Percentiles rank a stretch among this genome's conserved stretches.
These are phyloP conservation scores for Neurospora pannonica DNA, from an alignment of 495 filamentous ascomycete genomes.

Conservation along the genomic window DNA sequence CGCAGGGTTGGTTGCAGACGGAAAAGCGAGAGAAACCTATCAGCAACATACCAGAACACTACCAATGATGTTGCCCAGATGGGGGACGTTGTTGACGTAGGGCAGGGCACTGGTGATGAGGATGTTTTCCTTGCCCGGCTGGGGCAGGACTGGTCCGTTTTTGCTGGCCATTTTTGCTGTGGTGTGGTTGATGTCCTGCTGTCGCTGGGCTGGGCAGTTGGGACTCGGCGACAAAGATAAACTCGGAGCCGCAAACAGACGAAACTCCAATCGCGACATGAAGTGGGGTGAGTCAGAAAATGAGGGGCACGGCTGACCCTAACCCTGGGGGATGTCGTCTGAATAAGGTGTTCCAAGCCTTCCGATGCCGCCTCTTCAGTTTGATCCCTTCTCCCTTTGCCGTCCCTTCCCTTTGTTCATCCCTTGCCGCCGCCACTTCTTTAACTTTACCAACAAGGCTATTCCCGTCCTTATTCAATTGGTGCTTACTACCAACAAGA, in stretches of 20 bases:
- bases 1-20: neutral
- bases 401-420: neutral
- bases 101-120: constrained; percentile 61
- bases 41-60: constrained; percentile 52
- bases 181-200: neutral
- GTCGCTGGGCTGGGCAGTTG: neutral
- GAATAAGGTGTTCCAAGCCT: neutral
- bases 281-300: neutral
- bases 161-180: neutral
- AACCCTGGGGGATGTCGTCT: neutral
- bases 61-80: constrained; percentile 89
- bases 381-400: neutral
- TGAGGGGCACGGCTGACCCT: neutral
- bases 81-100: constrained; percentile 95
- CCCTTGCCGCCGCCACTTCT: neutral
- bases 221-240: neutral
- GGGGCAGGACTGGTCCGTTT: constrained; percentile 25
- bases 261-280: neutral
- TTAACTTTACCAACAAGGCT: neutral
- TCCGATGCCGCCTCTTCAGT: neutral
- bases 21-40: neutral
- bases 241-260: neutral
- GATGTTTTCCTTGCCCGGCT: constrained; percentile 41
- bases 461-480: neutral
- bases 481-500: neutral